These are phyloP conservation scores for Xylaria sp. DNA, from an alignment of 2,329 filamentous ascomycete genomes.

Conservation along the genomic window DNA sequence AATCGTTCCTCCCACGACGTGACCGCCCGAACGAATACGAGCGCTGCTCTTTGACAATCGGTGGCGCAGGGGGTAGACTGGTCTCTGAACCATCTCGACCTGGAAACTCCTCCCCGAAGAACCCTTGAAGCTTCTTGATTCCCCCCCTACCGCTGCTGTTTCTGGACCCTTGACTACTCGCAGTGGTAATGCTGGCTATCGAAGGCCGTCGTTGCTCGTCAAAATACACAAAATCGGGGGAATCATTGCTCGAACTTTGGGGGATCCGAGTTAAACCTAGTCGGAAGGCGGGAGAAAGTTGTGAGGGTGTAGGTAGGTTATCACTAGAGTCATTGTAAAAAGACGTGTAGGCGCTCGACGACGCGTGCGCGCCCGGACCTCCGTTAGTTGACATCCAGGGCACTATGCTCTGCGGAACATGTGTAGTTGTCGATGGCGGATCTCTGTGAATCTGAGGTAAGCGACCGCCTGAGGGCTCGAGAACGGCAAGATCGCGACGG, in stretches of 20 bases:
- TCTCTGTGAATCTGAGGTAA: conserved; percentile 56
- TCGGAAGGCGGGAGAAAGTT: conserved; percentile 66
- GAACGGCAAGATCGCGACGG: conserved; percentile 64
- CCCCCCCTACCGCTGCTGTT: conserved; percentile 64
- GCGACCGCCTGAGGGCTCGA: conserved; percentile 55
- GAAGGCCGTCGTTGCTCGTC: conserved; percentile 78
- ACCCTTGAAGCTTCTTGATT: conserved; percentile 78
- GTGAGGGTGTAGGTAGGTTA: conserved; percentile 55
- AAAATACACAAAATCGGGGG: conserved; percentile 55
- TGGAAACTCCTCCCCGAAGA: conserved; percentile 87
- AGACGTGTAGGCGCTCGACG: conserved; percentile 44
- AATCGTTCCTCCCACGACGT: conserved; percentile 74
- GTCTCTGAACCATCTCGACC: conserved; percentile 69
- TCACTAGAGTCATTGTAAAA: conserved; percentile 76
- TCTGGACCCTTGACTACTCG: conserved; percentile 80
- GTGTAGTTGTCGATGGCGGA: conserved; percentile 51
- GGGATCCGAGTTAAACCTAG: conserved; percentile 36
- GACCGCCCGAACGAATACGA: conserved; percentile 57
- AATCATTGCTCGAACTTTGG: conserved; percentile 46
- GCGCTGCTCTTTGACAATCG: conserved; percentile 53
- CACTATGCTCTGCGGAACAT: conserved; percentile 48
- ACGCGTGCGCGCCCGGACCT: conserved; percentile 32
- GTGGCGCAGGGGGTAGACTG: conserved; percentile 48
- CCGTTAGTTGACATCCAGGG: conserved; percentile 52
- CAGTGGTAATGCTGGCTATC: conserved; percentile 76